Base-by-base conservation (phyloP, 2,329 filamentous ascomycete genomes). In the Phialemoniopsis sp. region DNA sequence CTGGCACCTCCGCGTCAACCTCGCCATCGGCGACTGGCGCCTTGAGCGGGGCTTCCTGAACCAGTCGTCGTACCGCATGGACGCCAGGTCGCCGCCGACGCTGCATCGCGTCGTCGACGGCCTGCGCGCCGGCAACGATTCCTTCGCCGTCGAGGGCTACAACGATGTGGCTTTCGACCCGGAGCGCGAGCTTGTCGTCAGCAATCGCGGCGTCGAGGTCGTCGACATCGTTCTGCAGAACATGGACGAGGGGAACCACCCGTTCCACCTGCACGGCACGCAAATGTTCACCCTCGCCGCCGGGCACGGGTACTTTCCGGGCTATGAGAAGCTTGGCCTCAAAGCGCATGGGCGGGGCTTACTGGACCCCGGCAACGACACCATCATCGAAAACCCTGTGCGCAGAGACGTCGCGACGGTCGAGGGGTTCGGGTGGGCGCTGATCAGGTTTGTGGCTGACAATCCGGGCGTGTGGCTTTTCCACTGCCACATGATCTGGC, bases 291-390 rank as follows among this genome's bases (percentile, higher is more conserved):
- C 79, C 14, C 53, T 63, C 9, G 63, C 48, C n/a, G 47, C 49
- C 28, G 89, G 88, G 52, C 85, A 89, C 63, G 84, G 80, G 48
- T 74, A 66, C 42, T 71, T 70, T 36, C 67, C 67, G 0, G 66
- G 67, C 2, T 72, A 72, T 45, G 54, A 51, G 7, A 46, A 46
- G 4, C 46, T 70, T 0, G 58, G 57, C 6, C 46, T 71, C 3
- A 30, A 43, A 8, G 48, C 51, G 4, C 51, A 50, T 5, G 62
- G 60, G 8, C 52, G 50, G 34, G 62, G 62, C 0, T 47, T 60
- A 13, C 50, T 68, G 4, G 52, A 64, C 40, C 45, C 64, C 3
- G 44, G 46, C 15, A 63, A 70, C 41, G 39, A 48, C 5, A 53
- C 56, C 13, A 41, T 56, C 21, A 26, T 62, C 8, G 47, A 47